Percentiles rank a stretch among this genome's conserved stretches.
Evolutionary conservation across 176 grass and related monocot genomes (phyloP).

Genomic region (Pontederia crassipes): DNA sequence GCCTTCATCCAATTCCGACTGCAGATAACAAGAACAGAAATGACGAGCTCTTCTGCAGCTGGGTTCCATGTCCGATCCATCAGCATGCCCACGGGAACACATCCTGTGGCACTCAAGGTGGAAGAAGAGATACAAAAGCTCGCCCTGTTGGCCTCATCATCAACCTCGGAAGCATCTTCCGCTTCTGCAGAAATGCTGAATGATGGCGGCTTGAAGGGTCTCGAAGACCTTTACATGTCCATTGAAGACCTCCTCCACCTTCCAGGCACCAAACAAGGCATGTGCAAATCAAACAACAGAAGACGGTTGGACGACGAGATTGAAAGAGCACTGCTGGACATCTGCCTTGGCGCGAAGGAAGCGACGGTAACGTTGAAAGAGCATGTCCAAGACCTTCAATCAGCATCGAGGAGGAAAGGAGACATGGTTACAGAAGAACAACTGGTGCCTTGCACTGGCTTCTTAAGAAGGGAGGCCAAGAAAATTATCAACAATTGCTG

Average conservation of each 20-base stretch:
- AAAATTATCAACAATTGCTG: slow-evolving; percentile 3
- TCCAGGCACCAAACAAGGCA: neutral
- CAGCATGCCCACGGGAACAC: slow-evolving; percentile 13
- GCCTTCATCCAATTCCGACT: neutral
- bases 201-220: slow-evolving; percentile 3
- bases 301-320: slow-evolving; percentile 14
- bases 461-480: neutral
- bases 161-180: neutral
- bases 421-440: neutral
- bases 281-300: neutral
- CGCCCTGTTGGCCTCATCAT: neutral
- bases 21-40: neutral
- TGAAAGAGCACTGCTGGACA: slow-evolving; percentile 8
- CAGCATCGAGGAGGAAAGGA: slow-evolving; percentile 1
- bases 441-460: neutral
- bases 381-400: slow-evolving; percentile 4
- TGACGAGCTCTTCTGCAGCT: neutral
- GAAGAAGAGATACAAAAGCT: slow-evolving; percentile 10
- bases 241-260: slow-evolving; percentile 16
- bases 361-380: neutral
- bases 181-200: neutral
- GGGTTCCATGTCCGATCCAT: slow-evolving; percentile 17
- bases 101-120: neutral
- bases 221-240: neutral
- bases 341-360: slow-evolving; percentile 5